These are phyloP conservation scores for Laguncularia racemosa DNA, from an alignment of 345 rosid species.

Conservation along the genomic window DNA sequence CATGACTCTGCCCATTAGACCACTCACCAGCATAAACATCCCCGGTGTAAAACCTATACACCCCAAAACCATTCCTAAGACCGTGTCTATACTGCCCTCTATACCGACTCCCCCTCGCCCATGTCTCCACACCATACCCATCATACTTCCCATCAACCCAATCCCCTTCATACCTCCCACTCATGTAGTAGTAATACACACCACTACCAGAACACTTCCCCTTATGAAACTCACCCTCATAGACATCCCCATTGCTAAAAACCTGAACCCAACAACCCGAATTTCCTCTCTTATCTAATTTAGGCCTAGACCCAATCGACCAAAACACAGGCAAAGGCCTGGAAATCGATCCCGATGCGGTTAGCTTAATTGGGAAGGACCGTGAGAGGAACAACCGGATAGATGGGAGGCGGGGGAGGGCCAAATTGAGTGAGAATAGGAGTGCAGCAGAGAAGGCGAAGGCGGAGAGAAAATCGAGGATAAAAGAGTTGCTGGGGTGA, in stretches of 20 bases:
- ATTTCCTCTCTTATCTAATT: constrained; percentile 48
- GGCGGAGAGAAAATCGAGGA: constrained; percentile 80
- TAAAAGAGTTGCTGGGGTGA: constrained; percentile 68
- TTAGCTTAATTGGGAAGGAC: constrained; percentile 65
- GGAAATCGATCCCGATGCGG: constrained; percentile 18
- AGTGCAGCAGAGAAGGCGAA: constrained; percentile 78
- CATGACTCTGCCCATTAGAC: constrained; percentile 97
- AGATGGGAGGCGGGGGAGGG: constrained; percentile 77
- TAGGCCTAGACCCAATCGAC: constrained; percentile 80
- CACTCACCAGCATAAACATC: constrained; percentile 95
- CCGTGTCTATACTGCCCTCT: constrained; percentile 89
- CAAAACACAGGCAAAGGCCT: constrained; percentile 72
- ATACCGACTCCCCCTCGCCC: constrained; percentile 94
- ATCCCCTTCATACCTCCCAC: constrained; percentile 86
- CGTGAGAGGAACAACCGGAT: constrained; percentile 73
- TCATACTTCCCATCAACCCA: constrained; percentile 94
- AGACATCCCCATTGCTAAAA: constrained; percentile 83
- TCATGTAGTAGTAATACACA: constrained; percentile 84
- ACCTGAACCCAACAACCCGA: constrained; percentile 91
- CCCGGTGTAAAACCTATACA: constrained; percentile 85
- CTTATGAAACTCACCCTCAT: constrained; percentile 82
- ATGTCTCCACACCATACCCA: constrained; percentile 89
- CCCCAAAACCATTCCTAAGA: constrained; percentile 78
- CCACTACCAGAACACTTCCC: constrained; percentile 91
- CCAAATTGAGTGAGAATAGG: constrained; percentile 61